Base-by-base conservation (phyloP, 148 eudicot species). In the Camellia lanceoleosa region DNA sequence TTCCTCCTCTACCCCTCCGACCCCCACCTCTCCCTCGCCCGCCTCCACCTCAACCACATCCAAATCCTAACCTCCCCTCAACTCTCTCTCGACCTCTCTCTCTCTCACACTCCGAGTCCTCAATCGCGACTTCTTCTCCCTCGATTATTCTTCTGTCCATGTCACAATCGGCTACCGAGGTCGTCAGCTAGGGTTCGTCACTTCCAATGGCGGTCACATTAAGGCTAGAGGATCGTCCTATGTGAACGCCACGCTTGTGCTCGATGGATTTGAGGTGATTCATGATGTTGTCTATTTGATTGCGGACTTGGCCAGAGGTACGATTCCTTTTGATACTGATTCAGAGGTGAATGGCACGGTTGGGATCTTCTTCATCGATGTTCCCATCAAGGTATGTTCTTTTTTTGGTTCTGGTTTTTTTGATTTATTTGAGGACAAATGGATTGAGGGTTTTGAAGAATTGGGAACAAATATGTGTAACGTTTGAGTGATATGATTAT, bases 251-350 rank as follows among this genome's bases (percentile, higher is more conserved):
- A 84, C 86, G 30, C 81, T 88, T 62, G 76, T 61, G 2, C 59
- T 88, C 18, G 78, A 90, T 64, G 91, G 90, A 23, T 79, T 85
- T 64, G 76, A 85, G 79, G 83, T 90, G 60, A 78, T 90, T 30
- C 93, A 90, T 69, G 93, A 90, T 84, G 71, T 85, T 19, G 41
- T 90, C 30, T 87, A 88, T 54, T 81, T 90, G 79, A 72, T 90
- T 42, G 89, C 81, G 20, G 93, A 90, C 82, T 75, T 90, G 65
- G 89, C 93, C 23, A 68, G 75, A 63, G 93, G 91, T 18, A 79
- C 71, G 60, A 85, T 90, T 18, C 88, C 88, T 0, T 90, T 88
- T 65, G 93, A 90, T 87, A 88, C 93, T 60, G 80, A 80, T 64
- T 85, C 90, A 0, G 30, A 23, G 43, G 80, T 90, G 20, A 14